These are phyloP conservation scores for Penstemon eatonii DNA, from an alignment of 257 asterid genomes.

Conservation along the genomic window DNA sequence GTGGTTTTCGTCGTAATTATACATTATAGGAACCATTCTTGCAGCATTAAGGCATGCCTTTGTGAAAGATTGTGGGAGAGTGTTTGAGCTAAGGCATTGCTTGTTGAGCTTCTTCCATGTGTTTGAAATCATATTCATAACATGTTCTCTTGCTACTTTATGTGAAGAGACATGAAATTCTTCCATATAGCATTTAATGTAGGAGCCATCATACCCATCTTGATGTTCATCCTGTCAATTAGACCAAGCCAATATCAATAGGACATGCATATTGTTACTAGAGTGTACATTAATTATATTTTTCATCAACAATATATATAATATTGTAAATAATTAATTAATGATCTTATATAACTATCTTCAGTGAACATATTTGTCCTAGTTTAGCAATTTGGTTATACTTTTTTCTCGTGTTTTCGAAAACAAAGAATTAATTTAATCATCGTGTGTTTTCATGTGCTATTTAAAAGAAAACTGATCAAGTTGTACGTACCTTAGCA, in stretches of 20 bases:
- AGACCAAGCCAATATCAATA: neutral
- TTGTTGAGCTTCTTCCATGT: conserved; percentile 43
- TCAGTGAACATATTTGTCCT: no score
- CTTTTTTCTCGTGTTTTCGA: no score
- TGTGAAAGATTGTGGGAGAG: conserved; percentile 27
- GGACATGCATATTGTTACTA: no score
- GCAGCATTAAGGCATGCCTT: conserved; percentile 39
- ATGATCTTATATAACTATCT: no score
- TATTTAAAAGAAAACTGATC: no score
- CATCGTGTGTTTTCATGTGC: no score
- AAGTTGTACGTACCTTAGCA: conserved; percentile 37
- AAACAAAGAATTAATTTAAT: no score
- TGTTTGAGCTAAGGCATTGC: conserved; percentile 27
- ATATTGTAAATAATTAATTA: no score
- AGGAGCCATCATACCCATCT: conserved; percentile 47
- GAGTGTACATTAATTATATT: no score
- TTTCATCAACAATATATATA: no score
- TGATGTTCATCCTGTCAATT: conserved; percentile 46
- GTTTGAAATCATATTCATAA: conserved; percentile 28
- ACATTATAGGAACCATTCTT: conserved; percentile 36
- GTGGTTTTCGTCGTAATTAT: no score
- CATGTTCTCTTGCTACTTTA: conserved; percentile 34
- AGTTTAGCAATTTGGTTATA: no score
- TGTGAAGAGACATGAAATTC: conserved; percentile 27
- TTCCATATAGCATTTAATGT: conserved; percentile 41